Evolutionary conservation across 2,329 filamentous ascomycete species (phyloP), one percentile per base, ranked within the genome.

Genomic region (Bipolaris bicolor): DNA sequence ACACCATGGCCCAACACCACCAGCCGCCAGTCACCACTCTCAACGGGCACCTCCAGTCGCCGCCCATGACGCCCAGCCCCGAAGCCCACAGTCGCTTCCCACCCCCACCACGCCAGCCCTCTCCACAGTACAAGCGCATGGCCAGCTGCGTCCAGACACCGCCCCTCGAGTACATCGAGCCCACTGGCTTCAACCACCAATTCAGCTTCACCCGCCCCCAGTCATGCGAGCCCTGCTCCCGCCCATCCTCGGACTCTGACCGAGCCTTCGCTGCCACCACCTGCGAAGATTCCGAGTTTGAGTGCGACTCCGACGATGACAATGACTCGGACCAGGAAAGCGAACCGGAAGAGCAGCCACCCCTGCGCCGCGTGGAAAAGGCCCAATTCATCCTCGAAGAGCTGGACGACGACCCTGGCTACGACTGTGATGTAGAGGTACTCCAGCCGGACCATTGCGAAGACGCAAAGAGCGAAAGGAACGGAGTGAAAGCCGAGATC

Each of bases 371-470:
- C 51, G 62, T 72, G 50, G 66, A 74, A 20, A 62, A 68, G 29
- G 70, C 69, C 49, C 71, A 71, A 49, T 77, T 82, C 52, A 72
- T 74, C 36, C 72, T 82, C 47, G 77, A 81, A 62, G 80, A 82
- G 61, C 58, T 82, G 49, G 68, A 71, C 47, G 73, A 68, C 61
- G 72, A 76, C 46, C 64, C 68, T 51, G 75, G 69, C 26, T 78
- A 78, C 54, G 73, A 76, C 45, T 75, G 73, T 51, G 77, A 80
- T 53, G 68, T 77, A 49, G 78, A 81, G 55, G 68, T 81, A 54
- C 69, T 82, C 18, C 72, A 72, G 36, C 80, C 80, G 4, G 76
- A 80, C 48, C 75, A 80, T 55, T 74, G 69, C 43, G 78, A 80
- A 65, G 79, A 81, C 57, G 78, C 72, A 7, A 71, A 68, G 33